These are phyloP conservation scores for Actinomucor elegans DNA, from an alignment of 371 early-diverging fungal genomes.

Conservation along the genomic window DNA sequence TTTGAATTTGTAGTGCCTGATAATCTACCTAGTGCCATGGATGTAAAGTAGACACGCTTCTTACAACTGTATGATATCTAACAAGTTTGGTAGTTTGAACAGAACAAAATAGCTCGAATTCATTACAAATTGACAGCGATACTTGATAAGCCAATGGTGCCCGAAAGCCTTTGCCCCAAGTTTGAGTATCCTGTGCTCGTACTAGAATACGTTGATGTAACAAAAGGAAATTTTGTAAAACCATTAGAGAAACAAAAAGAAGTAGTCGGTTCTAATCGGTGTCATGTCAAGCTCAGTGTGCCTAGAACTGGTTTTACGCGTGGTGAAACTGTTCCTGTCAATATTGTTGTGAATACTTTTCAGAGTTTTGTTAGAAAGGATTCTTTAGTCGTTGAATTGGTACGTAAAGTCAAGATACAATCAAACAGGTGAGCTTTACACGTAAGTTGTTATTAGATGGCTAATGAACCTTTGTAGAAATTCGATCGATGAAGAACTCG, in stretches of 20 bases:
- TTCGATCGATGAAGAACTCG: constrained; percentile 21
- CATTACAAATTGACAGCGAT: constrained; percentile 40
- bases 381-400: constrained; percentile 24
- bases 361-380: constrained; percentile 21
- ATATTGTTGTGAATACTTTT: constrained; percentile 27
- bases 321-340: constrained; percentile 40
- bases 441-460: neutral
- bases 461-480: no score
- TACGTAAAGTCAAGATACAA: constrained; percentile 28
- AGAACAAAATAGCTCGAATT: constrained; percentile 26
- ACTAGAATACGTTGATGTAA: constrained; percentile 42
- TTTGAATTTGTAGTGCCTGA: constrained; percentile 47
- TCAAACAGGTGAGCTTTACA: constrained; percentile 15
- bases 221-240: constrained; percentile 19
- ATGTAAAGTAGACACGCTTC: constrained; percentile 22
- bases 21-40: constrained; percentile 45
- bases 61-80: neutral
- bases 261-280: constrained; percentile 12
- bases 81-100: constrained; percentile 28
- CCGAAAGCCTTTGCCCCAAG: constrained; percentile 38
- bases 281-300: constrained; percentile 24
- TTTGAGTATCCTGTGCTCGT: constrained; percentile 38
- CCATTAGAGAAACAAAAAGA: constrained; percentile 31
- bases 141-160: constrained; percentile 43
- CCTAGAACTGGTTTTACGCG: constrained; percentile 43